Base-by-base conservation (phyloP, 257 asterid species). In the Sherardia arvensis region DNA sequence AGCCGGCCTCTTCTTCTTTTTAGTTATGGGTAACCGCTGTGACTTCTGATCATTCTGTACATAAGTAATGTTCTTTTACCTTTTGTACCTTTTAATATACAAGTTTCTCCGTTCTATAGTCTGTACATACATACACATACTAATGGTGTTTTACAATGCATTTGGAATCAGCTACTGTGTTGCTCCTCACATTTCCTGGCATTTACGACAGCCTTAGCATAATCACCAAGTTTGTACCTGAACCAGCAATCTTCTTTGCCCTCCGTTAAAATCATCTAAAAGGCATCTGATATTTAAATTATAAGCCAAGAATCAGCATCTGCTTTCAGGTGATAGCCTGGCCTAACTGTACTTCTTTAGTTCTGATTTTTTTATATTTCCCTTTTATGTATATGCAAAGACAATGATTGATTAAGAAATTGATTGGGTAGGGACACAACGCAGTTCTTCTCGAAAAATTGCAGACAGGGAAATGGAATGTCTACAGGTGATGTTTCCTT, bases 391-490 rank as follows among this genome's bases (percentile, higher is more conserved):
- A 27, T n/a, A 21, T 66, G n/a, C 20, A 25, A 55, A 47, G 40
- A 66, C 55, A 32, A 62, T 66, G 66, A 54, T 72, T 26, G 27
- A 21, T 64, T 71, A 62, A 53, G 23, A 65, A 64, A 54, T 69
- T 76, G 66, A 65, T 69, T 86, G 89, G 99, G 82, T 69, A 92
- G 69, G 58, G 88, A 30, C 89, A 82, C 73, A 85, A 97, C 43
- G 91, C 79, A 59, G 91, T 84, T 68, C 96, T 92, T 71, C 99
- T 97, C 4, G 99, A 92, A 83, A 92, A 85, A 80, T 68, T 92
- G 79, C 86, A 85, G 57, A 81, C 91, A 2, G 99, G 97, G 57
- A 89, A 92, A 77, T 92, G 99, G 99, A 80, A 89, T 74, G 99
- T 92, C 12, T 85, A 92, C 81, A 92, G 99, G 99, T 92, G 9